Percentiles rank a stretch among this genome's conserved stretches.
Conservation (phyloP, 768 basidiomycete genomes). For the Calocera cornea region DNA sequence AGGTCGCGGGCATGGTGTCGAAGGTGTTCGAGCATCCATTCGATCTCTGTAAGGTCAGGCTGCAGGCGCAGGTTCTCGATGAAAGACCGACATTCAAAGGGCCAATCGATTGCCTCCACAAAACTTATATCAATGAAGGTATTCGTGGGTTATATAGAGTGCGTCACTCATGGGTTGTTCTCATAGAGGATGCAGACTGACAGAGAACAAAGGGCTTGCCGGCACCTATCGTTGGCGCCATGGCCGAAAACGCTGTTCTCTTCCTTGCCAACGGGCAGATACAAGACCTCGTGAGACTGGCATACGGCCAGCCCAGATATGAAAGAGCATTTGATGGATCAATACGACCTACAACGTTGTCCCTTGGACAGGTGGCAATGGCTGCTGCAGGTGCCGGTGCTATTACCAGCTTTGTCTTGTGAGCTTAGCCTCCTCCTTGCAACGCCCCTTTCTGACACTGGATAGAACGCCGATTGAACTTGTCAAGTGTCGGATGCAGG, state of each 20-base stretch:
- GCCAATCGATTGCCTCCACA: conserved; percentile 71
- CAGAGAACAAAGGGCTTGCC: conserved; percentile 57
- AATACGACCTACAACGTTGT: conserved; percentile 27
- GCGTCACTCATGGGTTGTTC: conserved; percentile 19
- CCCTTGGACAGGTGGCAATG: conserved; percentile 55
- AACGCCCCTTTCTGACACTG: not conserved
- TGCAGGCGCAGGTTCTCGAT: conserved; percentile 81
- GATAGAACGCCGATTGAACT: conserved; percentile 82
- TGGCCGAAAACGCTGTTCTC: conserved; percentile 78
- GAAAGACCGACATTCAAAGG: conserved; percentile 60
- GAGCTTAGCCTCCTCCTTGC: conserved; percentile 22
- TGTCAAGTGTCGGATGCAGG: conserved; percentile 96
- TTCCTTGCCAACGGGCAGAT: conserved; percentile 73
- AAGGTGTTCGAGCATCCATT: conserved; percentile 91
- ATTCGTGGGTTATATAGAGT: conserved; percentile 78
- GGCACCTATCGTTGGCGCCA: conserved; percentile 80
- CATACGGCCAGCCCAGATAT: conserved; percentile 36
- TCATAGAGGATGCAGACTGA: not conserved
- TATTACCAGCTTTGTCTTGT: conserved; percentile 78
- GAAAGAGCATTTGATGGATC: conserved; percentile 25
- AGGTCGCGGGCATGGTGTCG: conserved; percentile 78
- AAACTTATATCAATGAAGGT: conserved; percentile 74
- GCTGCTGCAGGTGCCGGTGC: conserved; percentile 83
- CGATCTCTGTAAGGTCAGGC: conserved; percentile 85
- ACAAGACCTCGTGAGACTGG: conserved; percentile 24